These are phyloP conservation scores for Solanum pennellii DNA, from an alignment of 257 asterid species.

Conservation along the genomic window DNA sequence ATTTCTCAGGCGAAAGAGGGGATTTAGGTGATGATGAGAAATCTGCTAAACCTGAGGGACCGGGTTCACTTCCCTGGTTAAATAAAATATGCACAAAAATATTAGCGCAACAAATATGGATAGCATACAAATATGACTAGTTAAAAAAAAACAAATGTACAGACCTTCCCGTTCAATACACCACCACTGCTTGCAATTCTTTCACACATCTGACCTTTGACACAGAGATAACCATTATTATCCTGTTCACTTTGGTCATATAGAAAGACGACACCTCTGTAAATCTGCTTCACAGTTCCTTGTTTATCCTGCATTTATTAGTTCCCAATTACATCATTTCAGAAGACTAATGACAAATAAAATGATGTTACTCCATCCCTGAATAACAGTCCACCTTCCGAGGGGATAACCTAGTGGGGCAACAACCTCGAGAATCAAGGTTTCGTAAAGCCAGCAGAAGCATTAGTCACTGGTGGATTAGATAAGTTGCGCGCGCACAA, in stretches of 20 bases:
- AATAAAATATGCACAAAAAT: background rate
- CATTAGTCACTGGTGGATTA: background rate
- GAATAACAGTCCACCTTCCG: background rate
- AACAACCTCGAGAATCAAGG: background rate
- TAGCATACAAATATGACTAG: background rate
- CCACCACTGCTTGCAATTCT: slow-evolving; percentile 42
- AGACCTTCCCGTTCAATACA: slow-evolving; percentile 48
- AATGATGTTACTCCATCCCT: background rate
- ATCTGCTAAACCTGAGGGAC: slow-evolving; percentile 49
- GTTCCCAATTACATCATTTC: background rate
- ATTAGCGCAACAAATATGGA: background rate
- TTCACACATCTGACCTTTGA: slow-evolving; percentile 64
- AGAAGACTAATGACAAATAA: background rate
- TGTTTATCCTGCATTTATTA: slow-evolving; percentile 56
- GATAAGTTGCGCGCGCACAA: background rate
- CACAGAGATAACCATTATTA: slow-evolving; percentile 58
- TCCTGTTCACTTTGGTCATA: slow-evolving; percentile 57
- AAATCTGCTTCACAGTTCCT: slow-evolving; percentile 74
- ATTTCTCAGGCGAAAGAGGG: slow-evolving; percentile 58
- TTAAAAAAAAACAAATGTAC: slow-evolving; percentile 4
- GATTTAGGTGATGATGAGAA: slow-evolving; percentile 61
- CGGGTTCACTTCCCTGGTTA: slow-evolving; percentile 51
- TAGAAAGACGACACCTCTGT: slow-evolving; percentile 62
- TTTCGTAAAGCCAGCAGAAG: background rate
- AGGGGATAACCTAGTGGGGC: background rate